Evolutionary conservation across 108 stramenopile genomes (phyloP), one percentile per base, ranked within the genome.

Genomic region (Nitzschia putrida): DNA sequence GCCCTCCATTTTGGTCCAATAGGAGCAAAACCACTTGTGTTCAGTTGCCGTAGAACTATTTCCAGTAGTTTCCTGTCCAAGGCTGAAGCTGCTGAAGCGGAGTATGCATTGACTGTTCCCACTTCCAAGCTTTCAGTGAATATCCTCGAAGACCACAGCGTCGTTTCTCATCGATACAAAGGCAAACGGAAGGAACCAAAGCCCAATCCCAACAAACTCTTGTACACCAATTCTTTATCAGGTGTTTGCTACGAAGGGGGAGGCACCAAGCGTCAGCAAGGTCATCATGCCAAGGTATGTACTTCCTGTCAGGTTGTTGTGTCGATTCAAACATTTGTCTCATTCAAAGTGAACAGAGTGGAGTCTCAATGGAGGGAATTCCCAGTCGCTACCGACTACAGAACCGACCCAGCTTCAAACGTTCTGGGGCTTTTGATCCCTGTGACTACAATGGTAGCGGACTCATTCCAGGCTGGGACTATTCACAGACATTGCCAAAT

Each of bases 401-500:
- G 69, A 24, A 82, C 16, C 75, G 90, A 0, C 83, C 87, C 10
- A 55, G 64, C 25, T 80, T 76, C 65, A 71, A 69, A 45, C 66
- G 78, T 47, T 64, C 76, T 18, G 71, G 73, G n/a, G 76, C 73
- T 25, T 94, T 94, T 76, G 82, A 86, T 53, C 86, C 86, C 60
- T 63, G 81, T 13, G 74, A 75, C 16, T 80, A 83, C 84, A 94
- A 94, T 68, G 64, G 83, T 11, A 83, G 87, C 10, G 79, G 77
- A 7, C 54, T 91, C 22, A 87, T 84, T 61, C 80, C 86, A 18
- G 92, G 89, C n/a, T 94, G 88, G 87, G 93, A 94, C 59, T 89
- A 89, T 64, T 51, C 83, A 43, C 77, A 79, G 16, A 72, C 83
- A 1, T 81, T 88, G 69, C 77, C 85, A 9, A 91, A 91, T 58